phyloP scores from a whole-genome alignment of 2,329 filamentous ascomycete species.

The Ophiobolus disseminans region DNA sequence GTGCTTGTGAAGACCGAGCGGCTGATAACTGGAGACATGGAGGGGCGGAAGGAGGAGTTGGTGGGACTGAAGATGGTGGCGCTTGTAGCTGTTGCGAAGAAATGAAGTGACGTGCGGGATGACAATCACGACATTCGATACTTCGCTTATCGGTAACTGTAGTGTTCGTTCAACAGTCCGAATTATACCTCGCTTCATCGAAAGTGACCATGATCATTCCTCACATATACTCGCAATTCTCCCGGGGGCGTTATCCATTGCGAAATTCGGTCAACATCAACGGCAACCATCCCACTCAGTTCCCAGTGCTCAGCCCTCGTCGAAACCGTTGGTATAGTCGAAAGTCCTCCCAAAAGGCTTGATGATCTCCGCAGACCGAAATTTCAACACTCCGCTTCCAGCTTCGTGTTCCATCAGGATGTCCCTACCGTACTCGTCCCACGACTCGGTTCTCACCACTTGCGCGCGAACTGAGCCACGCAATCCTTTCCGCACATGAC shows the following conservation, averaged over 20 bases:
- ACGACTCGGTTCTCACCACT: neutral
- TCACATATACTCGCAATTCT: neutral
- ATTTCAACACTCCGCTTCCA: neutral
- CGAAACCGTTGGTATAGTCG: neutral
- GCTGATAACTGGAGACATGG: constrained; percentile 3
- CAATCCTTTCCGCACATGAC: neutral
- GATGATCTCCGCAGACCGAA: neutral
- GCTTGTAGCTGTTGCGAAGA: constrained; percentile 14
- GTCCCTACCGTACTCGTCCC: neutral
- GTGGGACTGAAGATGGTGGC: constrained; percentile 13
- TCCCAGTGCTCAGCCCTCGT: neutral
- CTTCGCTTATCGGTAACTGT: no score
- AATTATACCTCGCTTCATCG: no score
- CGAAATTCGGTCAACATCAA: no score
- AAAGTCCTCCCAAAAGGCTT: neutral
- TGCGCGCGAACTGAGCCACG: neutral
- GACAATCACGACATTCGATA: no score
- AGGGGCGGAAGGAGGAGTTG: constrained; percentile 6
- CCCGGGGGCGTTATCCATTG: no score
- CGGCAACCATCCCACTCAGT: no score
- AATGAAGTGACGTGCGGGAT: neutral
- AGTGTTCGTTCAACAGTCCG: no score
- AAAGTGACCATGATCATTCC: no score
- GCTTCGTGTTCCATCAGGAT: neutral
- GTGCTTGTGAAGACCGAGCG: neutral